Evolutionary conservation across 2,329 filamentous ascomycete genomes (phyloP).

Genomic region (Apiospora hydei): DNA sequence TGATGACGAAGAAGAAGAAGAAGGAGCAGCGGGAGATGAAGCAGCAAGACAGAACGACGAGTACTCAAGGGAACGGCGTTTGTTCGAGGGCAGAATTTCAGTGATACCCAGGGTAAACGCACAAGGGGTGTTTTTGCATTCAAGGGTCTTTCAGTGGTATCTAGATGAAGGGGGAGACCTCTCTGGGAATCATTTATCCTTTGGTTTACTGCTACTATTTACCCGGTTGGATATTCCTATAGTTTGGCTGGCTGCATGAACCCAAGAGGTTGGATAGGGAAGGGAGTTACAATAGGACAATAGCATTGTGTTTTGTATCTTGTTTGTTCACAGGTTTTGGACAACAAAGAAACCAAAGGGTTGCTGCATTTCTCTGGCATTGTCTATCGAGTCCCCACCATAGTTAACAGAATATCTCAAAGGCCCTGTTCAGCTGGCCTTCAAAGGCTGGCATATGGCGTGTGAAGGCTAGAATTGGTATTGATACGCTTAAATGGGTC

Average conservation of each 20-base stretch:
- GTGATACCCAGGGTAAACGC: conserved; percentile 26
- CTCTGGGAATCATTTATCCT: background rate
- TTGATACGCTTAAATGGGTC: background rate
- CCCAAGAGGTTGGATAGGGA: conserved; percentile 2
- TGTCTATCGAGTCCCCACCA: background rate
- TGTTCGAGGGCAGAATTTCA: conserved; percentile 24
- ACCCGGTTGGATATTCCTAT: background rate
- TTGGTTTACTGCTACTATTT: background rate
- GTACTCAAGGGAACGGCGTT: conserved; percentile 21
- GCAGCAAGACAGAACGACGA: background rate
- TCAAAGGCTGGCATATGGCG: background rate
- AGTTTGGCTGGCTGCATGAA: conserved; percentile 12
- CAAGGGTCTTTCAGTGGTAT: background rate
- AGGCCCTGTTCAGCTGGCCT: background rate
- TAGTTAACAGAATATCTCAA: background rate
- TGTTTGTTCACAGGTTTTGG: conserved; percentile 1
- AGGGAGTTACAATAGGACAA: conserved; percentile 20
- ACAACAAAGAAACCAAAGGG: conserved; percentile 1
- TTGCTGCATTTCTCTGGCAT: background rate
- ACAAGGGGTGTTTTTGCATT: conserved; percentile 22
- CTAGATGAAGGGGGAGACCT: background rate
- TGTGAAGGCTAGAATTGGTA: too few species aligned
- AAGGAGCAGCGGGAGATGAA: background rate
- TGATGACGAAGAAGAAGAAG: conserved; percentile 1
- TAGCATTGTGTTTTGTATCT: conserved; percentile 15